Base-by-base conservation (phyloP, 75 land plant genomes). In the Larix kaempferi region DNA sequence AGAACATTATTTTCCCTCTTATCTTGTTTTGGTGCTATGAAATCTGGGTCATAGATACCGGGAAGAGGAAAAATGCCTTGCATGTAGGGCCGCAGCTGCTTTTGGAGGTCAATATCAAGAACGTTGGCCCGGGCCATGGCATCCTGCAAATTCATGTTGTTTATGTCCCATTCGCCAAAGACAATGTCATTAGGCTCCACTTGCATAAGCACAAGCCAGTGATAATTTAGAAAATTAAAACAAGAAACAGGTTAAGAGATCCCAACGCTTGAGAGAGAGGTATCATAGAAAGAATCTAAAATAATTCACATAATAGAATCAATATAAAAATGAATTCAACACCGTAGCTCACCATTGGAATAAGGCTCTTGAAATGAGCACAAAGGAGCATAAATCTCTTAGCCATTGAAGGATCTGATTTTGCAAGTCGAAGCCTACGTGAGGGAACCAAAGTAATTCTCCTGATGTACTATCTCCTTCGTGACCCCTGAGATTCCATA, bases 91-190 rank as follows among this genome's bases (percentile, higher is more conserved):
- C 94, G 85, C 39, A 95, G 80, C 78, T 95, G 98, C 89, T 93
- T 95, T 83, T 95, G 94, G 60, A 95, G 83, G 76, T 93, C 95
- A 74, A 95, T 89, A 79, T 95, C 98, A 55, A 95, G 77, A 12
- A 95, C 93, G 78, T 84, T 88, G n/a, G 98, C 98, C 77, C 95
- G 79, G 12, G 89, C 88, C 98, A 95, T 95, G 74, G 94, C 86
- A 83, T 95, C 95, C 8, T 92, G 95, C 81, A 93, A 39, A 78
- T 93, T 93, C 91, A 93, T 86, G 88, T 86, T 83, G 78, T 90
- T 93, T 19, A 95, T 95, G 77, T 95, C 98, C 98, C 98, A 95
- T 33, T 95, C 93, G 6, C 98, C 98, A 84, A 95, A 84, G 27
- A 95, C 94, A 72, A 95, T 84, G 56, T 95, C 95, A 77, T 93